Conservation (phyloP, 208 protist species). For the Wallacemonas sp. region DNA sequence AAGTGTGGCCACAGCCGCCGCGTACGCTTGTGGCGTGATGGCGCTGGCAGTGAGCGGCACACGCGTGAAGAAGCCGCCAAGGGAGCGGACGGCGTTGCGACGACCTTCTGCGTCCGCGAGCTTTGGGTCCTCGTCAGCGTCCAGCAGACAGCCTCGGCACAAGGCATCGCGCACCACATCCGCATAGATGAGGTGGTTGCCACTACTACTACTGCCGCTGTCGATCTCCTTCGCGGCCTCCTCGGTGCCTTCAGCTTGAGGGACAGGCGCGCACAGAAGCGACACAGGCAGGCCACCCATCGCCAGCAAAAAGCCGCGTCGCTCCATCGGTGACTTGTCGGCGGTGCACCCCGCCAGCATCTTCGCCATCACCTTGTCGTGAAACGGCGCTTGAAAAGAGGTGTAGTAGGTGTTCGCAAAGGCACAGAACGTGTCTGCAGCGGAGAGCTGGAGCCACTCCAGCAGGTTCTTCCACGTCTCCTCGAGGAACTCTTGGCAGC, state of each 20-base stretch:
- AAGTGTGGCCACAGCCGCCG: conserved; percentile 48
- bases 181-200: conserved; percentile 12
- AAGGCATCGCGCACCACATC: conserved; percentile 19
- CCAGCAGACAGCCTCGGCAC: conserved; percentile 19
- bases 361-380: conserved; percentile 71
- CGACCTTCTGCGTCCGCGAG: conserved; percentile 89
- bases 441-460: conserved; percentile 78
- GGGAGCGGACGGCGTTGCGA: conserved; percentile 84
- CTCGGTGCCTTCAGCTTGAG: conserved; percentile 8
- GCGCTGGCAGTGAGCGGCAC: conserved; percentile 20
- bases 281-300: conserved; percentile 72
- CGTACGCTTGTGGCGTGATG: conserved; percentile 31
- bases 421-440: conserved; percentile 54
- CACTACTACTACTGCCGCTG: too few species aligned
- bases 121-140: conserved; percentile 37
- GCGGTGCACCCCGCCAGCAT: conserved; percentile 43
- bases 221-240: background rate
- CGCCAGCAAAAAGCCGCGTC: conserved; percentile 84
- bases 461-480: conserved; percentile 90
- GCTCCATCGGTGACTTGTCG: conserved; percentile 52
- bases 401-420: conserved; percentile 74
- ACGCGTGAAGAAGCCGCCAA: conserved; percentile 41
- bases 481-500: conserved; percentile 83
- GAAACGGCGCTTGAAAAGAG: conserved; percentile 59
- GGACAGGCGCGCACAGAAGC: conserved; percentile 37